Base-by-base conservation (phyloP, 164 flowering plant species). In the Stephania cephalantha region DNA sequence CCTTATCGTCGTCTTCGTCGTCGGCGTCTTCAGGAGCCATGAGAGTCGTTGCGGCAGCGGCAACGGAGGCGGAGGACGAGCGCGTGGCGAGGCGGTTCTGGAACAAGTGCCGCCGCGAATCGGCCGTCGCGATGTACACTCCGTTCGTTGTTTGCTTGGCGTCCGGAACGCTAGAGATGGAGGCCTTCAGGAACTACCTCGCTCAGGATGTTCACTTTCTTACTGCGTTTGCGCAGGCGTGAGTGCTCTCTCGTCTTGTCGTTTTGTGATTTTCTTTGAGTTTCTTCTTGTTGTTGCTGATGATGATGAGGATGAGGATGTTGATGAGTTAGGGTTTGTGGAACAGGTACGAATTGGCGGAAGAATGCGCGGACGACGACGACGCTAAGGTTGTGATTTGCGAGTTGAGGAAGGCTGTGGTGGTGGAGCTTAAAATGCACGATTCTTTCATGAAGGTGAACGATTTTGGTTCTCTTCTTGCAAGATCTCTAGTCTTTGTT, bases 341-440 rank as follows among this genome's bases (percentile, higher is more conserved):
- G 45, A 18, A 71, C 61, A 91, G 96, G 81, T 91, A 85, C 76
- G 91, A 91, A 74, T 82, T 90, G 86, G 97, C 97, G 7, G 95
- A 88, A 75, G 97, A 91, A 25, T 89, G 90, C 80, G 91, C 97
- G 1, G 99, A 93, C 77, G 99, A 93, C 84, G 99, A 95, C 75
- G 99, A 95, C 69, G 96, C 85, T 17, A 93, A 92, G 74, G 73
- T 81, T 68, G 86, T 84, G 30, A 90, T 95, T 31, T 72, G 81
- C 12, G 75, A 90, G 50, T 79, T 95, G 84, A 88, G 93, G 81
- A 90, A 90, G 70, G 79, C 71, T 61, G 91, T 91, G 17, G 55
- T 84, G 50, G 82, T 85, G 53, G 95, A 90, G 83, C 82, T 93
- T 71, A 86, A 86, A 83, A 78, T 93, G 90, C 97, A 93, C 50